These are phyloP conservation scores for Aspergillus tubingensis DNA, from an alignment of 2,329 filamentous ascomycete species.

Conservation along the genomic window DNA sequence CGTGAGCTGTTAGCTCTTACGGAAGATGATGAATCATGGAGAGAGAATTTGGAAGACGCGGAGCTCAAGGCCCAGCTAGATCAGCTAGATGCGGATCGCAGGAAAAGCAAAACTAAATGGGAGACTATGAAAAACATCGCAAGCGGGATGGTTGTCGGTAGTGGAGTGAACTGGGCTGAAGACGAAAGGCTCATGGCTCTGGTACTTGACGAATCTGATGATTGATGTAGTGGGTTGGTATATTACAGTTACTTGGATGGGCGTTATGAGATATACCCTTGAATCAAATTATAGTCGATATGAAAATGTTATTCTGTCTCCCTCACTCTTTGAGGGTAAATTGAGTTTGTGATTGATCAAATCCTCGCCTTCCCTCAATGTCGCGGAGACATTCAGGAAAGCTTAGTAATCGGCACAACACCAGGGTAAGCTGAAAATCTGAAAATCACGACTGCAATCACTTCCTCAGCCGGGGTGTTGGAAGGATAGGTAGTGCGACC, in stretches of 20 bases:
- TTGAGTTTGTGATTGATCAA: background rate
- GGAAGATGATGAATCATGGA: slow-evolving; percentile 54
- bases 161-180: slow-evolving; percentile 77
- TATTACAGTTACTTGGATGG: slow-evolving; percentile 7
- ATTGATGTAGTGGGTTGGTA: slow-evolving; percentile 30
- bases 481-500: slow-evolving; percentile 10
- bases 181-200: slow-evolving; percentile 68
- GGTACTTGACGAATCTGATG: slow-evolving; percentile 69
- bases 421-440: background rate
- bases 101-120: slow-evolving; percentile 66
- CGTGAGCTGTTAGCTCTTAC: slow-evolving; percentile 64
- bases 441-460: background rate
- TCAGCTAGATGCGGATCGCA: slow-evolving; percentile 60
- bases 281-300: background rate
- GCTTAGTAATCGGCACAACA: background rate
- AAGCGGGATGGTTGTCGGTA: slow-evolving; percentile 77
- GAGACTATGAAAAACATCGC: slow-evolving; percentile 75
- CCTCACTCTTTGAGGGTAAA: background rate
- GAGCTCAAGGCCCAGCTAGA: slow-evolving; percentile 59
- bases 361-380: background rate
- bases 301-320: background rate
- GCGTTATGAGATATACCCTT: slow-evolving; percentile 17
- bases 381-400: background rate
- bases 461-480: background rate
- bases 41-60: slow-evolving; percentile 56